Percentiles rank a stretch among this genome's conserved stretches.
Conservation (phyloP, 1,139 yeast genomes). For the Magnusiomyces fungicola region DNA sequence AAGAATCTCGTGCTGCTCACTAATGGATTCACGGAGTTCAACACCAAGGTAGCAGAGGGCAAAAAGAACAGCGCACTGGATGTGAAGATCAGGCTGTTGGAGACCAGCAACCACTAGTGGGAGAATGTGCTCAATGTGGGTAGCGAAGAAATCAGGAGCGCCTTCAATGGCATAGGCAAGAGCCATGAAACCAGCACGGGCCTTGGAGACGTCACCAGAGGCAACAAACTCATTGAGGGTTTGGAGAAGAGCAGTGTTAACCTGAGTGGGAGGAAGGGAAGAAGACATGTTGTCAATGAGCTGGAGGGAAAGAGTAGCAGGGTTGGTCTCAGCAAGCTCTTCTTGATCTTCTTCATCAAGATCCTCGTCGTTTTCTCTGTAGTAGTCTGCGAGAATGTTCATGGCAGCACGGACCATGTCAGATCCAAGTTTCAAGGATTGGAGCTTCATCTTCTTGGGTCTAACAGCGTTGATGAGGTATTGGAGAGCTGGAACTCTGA, state of each 20-base stretch:
- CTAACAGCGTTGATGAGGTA: slow-evolving; percentile 79
- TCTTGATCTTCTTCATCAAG: slow-evolving; percentile 81
- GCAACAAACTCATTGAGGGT: slow-evolving; percentile 55
- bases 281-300: slow-evolving; percentile 70
- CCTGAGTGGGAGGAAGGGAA: slow-evolving; percentile 89
- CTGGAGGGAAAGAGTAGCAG: slow-evolving; percentile 72
- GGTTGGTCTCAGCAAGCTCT: slow-evolving; percentile 85
- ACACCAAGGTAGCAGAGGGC: slow-evolving; percentile 71
- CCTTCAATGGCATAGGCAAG: slow-evolving; percentile 84
- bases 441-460: slow-evolving; percentile 47
- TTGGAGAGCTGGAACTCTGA: slow-evolving; percentile 76
- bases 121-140: slow-evolving; percentile 65
- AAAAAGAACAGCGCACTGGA: slow-evolving; percentile 80
- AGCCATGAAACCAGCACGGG: slow-evolving; percentile 82
- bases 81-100: slow-evolving; percentile 68
- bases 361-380: slow-evolving; percentile 52
- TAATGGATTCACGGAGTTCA: slow-evolving; percentile 78
- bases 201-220: slow-evolving; percentile 63
- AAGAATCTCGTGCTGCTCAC: slow-evolving; percentile 72
- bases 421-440: slow-evolving; percentile 69
- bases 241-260: slow-evolving; percentile 70
- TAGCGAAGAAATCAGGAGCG: slow-evolving; percentile 84
- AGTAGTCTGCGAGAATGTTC: slow-evolving; percentile 71
- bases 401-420: slow-evolving; percentile 67
- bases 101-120: slow-evolving; percentile 70